Percentiles rank a stretch among this genome's conserved stretches.
Evolutionary conservation across 116 monocot species (phyloP).

Genomic region (Zostera marina): DNA sequence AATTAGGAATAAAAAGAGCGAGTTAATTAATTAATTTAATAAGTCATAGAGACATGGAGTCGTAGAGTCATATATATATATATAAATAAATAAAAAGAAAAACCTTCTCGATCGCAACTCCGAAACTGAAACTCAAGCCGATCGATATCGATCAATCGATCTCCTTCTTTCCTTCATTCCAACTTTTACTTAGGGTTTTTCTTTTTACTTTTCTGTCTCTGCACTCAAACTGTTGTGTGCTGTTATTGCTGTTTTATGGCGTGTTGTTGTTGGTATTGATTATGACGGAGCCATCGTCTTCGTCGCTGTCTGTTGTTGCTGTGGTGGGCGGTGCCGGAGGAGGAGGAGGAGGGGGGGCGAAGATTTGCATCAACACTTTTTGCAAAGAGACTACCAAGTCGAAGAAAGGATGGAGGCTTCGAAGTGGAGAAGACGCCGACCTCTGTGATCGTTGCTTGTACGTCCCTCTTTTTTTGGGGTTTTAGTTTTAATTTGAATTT

Average conservation of each 20-base stretch:
- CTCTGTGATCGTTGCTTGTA: slow-evolving; percentile 59
- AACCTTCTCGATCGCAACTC: no score
- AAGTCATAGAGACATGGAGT: no score
- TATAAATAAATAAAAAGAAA: no score
- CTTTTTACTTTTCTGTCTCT: background rate
- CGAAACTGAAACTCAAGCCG: no score
- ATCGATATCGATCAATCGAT: no score
- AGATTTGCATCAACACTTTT: slow-evolving; percentile 35
- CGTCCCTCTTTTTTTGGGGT: background rate
- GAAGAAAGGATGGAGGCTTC: slow-evolving; percentile 38
- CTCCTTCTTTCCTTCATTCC: no score
- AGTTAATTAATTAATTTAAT: no score
- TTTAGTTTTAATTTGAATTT: background rate
- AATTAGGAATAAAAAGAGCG: no score
- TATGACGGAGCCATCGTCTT: background rate
- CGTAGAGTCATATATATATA: no score
- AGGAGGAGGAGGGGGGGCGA: background rate
- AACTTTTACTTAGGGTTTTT: no score
- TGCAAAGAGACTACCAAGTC: slow-evolving; percentile 37
- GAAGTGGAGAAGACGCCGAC: slow-evolving; percentile 41
- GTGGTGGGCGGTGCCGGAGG: background rate
- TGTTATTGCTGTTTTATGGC: background rate
- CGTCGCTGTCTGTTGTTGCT: background rate
- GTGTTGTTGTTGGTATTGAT: background rate
- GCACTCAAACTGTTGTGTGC: background rate